A percentile compares a stretch with the other conserved stretches of the same genome.
phyloP scores from a whole-genome alignment of 768 basidiomycete species.

The Boletus rubescentipes region DNA sequence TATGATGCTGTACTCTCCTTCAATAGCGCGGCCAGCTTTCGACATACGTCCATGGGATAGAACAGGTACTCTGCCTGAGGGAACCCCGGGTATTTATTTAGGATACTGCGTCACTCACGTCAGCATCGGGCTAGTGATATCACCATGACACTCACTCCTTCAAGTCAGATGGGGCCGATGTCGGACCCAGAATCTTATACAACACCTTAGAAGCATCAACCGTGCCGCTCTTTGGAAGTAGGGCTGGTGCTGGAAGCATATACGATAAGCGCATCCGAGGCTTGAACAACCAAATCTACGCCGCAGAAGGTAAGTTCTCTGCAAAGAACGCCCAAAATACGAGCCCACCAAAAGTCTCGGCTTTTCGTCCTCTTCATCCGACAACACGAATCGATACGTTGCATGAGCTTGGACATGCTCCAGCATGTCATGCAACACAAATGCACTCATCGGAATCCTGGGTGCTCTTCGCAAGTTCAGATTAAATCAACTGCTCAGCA shows the following conservation, averaged over 20 bases:
- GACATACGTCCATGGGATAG: conserved; percentile 80
- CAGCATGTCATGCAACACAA: conserved; percentile 86
- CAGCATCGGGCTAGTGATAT: not conserved
- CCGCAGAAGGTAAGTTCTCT: not conserved
- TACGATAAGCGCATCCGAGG: conserved; percentile 82
- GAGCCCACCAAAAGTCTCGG: conserved; percentile 71
- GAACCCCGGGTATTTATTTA: conserved; percentile 76
- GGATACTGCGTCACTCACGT: conserved; percentile 38
- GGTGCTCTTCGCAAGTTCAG: conserved; percentile 28
- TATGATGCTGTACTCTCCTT: conserved; percentile 77
- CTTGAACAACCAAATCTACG: conserved; percentile 93
- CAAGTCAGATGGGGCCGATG: conserved; percentile 39
- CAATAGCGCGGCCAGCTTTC: conserved; percentile 64
- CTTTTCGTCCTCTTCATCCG: conserved; percentile 83
- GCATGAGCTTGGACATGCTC: conserved; percentile 93
- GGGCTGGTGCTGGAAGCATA: conserved; percentile 49
- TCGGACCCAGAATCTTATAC: conserved; percentile 73
- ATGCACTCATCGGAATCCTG: conserved; percentile 74
- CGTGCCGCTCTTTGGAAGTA: conserved; percentile 60
- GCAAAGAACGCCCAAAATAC: no score
- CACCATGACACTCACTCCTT: conserved; percentile 19
- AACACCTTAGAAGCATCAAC: conserved; percentile 80
- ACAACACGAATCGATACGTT: conserved; percentile 85
- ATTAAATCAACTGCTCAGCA: not conserved
- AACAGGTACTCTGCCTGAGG: conserved; percentile 85